phyloP scores from a whole-genome alignment of 2,329 filamentous ascomycete species.

The Ophiognomonia clavigignenti-juglandacearum region DNA sequence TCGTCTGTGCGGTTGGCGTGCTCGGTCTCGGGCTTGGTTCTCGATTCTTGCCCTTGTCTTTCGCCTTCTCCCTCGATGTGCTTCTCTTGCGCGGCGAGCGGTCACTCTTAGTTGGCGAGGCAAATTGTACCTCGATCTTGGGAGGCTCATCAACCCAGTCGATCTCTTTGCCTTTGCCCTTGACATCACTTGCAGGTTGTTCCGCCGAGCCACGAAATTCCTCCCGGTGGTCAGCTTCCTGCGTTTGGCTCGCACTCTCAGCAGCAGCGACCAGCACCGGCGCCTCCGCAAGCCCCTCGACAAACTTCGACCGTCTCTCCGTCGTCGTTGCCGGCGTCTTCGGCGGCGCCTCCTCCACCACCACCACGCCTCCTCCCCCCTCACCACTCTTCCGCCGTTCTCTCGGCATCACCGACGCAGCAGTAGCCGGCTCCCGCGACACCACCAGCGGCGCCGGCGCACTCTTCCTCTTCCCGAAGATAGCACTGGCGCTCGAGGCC shows the following conservation, averaged over 20 bases:
- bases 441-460: background rate
- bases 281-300: background rate
- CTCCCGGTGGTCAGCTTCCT: too few relatives aligned
- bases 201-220: too few relatives aligned
- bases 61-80: constrained; percentile 6
- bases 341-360: background rate
- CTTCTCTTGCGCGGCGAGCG: background rate
- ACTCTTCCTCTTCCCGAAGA: background rate
- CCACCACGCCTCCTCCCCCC: too few relatives aligned
- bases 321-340: too few relatives aligned
- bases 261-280: background rate
- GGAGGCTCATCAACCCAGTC: background rate
- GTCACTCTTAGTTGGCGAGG: background rate
- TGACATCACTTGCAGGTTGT: too few relatives aligned
- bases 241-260: too few relatives aligned
- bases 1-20: background rate
- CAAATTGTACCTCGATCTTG: background rate
- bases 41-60: constrained; percentile 1
- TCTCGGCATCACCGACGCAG: background rate
- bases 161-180: too few relatives aligned
- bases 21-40: background rate
- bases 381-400: background rate
- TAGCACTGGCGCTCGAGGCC: background rate
- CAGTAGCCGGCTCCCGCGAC: background rate
- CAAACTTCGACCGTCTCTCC: background rate